Percentiles rank a stretch among this genome's conserved stretches.
Evolutionary conservation across 768 basidiomycete genomes (phyloP).

Genomic region (Boletus patriciae): DNA sequence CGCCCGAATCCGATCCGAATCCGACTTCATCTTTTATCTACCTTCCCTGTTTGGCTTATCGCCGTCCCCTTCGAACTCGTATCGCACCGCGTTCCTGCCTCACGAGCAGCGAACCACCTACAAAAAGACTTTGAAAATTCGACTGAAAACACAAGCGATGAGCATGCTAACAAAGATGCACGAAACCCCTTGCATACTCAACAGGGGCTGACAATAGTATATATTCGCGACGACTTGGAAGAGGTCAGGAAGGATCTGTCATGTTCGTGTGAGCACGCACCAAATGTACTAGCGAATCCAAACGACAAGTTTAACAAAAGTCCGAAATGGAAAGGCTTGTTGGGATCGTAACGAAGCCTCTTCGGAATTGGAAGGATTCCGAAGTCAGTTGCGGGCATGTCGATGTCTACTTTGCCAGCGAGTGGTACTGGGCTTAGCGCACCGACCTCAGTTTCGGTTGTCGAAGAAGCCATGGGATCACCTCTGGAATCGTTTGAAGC

Average conservation of each 20-base stretch:
- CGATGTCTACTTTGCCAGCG: neutral
- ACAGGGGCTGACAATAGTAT: constrained; percentile 80
- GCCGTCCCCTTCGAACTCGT: no score
- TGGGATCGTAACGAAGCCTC: constrained; percentile 50
- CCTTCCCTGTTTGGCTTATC: no score
- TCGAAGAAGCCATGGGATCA: constrained; percentile 20
- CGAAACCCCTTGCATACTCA: constrained; percentile 47
- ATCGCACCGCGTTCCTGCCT: no score
- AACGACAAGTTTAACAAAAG: constrained; percentile 56
- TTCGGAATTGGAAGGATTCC: constrained; percentile 64
- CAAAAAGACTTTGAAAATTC: constrained; percentile 30
- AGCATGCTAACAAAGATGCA: neutral
- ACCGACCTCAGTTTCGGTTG: neutral
- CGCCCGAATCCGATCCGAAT: no score
- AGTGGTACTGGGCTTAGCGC: neutral
- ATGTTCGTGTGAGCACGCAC: constrained; percentile 13
- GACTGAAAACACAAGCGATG: constrained; percentile 14
- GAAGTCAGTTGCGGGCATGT: constrained; percentile 45
- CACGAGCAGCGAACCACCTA: no score
- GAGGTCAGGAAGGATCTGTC: neutral
- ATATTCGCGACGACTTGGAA: constrained; percentile 62
- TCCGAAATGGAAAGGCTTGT: constrained; percentile 53
- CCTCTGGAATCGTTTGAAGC: neutral
- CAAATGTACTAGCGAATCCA: constrained; percentile 59
- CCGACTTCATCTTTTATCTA: no score